Evolutionary conservation across 768 basidiomycete genomes (phyloP).

Genomic region (Agaricus blazei): DNA sequence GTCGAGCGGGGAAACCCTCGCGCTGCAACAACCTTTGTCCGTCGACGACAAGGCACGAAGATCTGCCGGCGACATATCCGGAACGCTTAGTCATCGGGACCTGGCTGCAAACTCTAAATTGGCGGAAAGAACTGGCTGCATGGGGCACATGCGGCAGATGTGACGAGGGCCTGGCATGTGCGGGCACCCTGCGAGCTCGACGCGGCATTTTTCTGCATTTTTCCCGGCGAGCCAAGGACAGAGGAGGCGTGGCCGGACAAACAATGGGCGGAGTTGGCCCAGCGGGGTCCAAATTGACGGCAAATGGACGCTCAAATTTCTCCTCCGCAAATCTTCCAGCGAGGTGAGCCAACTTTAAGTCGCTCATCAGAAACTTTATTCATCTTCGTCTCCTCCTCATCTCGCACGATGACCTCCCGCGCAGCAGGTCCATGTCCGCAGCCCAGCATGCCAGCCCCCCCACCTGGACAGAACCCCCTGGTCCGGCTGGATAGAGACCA

Average conservation of each 20-base stretch:
- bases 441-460: slow-evolving; percentile 27
- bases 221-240: slow-evolving; percentile 4
- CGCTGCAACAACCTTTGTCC: no score
- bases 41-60: neutral
- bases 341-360: slow-evolving; percentile 70
- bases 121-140: neutral
- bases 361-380: slow-evolving; percentile 53
- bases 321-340: slow-evolving; percentile 56
- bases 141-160: neutral
- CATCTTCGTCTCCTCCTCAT: slow-evolving; percentile 23
- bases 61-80: slow-evolving; percentile 14
- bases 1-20: no score
- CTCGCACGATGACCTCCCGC: slow-evolving; percentile 18
- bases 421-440: slow-evolving; percentile 29
- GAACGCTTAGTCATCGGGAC: slow-evolving; percentile 12
- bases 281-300: slow-evolving; percentile 38
- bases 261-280: slow-evolving; percentile 20
- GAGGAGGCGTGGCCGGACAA: slow-evolving; percentile 17
- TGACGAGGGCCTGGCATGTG: neutral
- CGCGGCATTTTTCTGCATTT: neutral
- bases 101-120: slow-evolving; percentile 12
- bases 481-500: slow-evolving; percentile 94
- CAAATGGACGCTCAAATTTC: slow-evolving; percentile 36
- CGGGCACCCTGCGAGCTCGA: neutral
- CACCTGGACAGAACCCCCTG: slow-evolving; percentile 84